A percentile compares a stretch with the other conserved stretches of the same genome.
Evolutionary conservation across 805 yeast species (phyloP).

Genomic region (Suhomyces canberraensis): DNA sequence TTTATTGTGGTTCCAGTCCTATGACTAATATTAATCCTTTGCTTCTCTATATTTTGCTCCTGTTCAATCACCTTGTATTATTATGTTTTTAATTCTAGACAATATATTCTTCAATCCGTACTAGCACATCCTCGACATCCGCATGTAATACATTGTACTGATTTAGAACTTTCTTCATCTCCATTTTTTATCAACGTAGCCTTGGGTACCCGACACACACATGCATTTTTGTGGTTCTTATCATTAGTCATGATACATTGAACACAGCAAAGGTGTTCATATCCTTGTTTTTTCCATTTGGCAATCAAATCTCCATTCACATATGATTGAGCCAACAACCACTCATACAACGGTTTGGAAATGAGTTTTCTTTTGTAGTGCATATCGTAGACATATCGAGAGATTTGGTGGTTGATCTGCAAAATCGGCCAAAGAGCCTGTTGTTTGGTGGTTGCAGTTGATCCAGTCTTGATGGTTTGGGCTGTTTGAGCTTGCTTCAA

Average conservation of each 20-base stretch:
- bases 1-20: not conserved
- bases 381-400: constrained; percentile 71
- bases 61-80: constrained; percentile 1
- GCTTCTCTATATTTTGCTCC: not conserved
- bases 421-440: constrained; percentile 68
- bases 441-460: constrained; percentile 48
- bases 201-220: constrained; percentile 84
- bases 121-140: constrained; percentile 87
- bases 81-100: constrained; percentile 1
- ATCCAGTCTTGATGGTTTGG: constrained; percentile 21
- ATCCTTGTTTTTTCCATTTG: constrained; percentile 79
- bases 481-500: constrained; percentile 50
- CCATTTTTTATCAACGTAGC: constrained; percentile 39
- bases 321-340: constrained; percentile 63
- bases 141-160: constrained; percentile 66
- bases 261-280: constrained; percentile 81
- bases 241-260: constrained; percentile 67
- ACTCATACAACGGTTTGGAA: constrained; percentile 64
- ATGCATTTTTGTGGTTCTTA: constrained; percentile 58
- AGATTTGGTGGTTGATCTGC: constrained; percentile 68
- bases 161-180: constrained; percentile 18
- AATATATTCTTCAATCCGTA: constrained; percentile 47
- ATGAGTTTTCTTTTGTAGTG: constrained; percentile 70
- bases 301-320: constrained; percentile 74
- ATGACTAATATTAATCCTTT: not conserved